Evolutionary conservation across 192 early-diverging fungal genomes (phyloP).

Genomic region (Physocladia obscura): DNA sequence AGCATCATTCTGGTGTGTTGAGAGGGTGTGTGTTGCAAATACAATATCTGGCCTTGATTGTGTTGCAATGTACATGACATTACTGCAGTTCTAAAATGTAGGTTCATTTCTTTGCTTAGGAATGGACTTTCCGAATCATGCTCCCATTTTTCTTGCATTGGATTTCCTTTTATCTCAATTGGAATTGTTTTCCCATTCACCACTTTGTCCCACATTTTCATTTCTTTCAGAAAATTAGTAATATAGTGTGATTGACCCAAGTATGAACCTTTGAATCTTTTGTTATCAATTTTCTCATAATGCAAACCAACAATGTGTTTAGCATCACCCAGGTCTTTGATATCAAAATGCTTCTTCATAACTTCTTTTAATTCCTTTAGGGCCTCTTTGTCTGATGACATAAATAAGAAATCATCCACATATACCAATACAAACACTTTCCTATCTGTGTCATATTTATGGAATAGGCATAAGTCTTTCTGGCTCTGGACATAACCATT

Average conservation of each 20-base stretch:
- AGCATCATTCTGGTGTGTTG: not conserved
- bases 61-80: not conserved
- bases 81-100: not conserved
- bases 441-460: not conserved
- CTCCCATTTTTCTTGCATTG: constrained; percentile 1
- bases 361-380: not conserved
- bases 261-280: not conserved
- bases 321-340: constrained; percentile 8
- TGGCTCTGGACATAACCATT: not conserved
- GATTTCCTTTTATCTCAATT: constrained; percentile 1
- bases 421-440: constrained; percentile 9
- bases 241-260: not conserved
- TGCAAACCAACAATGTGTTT: constrained; percentile 13
- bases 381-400: not conserved
- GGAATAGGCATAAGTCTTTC: constrained; percentile 13
- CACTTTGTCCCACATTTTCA: constrained; percentile 8
- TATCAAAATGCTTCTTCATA: not conserved
- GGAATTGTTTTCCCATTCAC: constrained; percentile 3
- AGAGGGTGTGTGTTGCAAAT: not conserved
- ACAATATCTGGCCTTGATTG: too few species aligned
- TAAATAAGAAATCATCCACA: constrained; percentile 18
- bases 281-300: constrained; percentile 2
- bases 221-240: not conserved
- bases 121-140: not conserved
- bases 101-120: not conserved